These are phyloP conservation scores for Myrica gale DNA, from an alignment of 306 rosid species.

Conservation along the genomic window DNA sequence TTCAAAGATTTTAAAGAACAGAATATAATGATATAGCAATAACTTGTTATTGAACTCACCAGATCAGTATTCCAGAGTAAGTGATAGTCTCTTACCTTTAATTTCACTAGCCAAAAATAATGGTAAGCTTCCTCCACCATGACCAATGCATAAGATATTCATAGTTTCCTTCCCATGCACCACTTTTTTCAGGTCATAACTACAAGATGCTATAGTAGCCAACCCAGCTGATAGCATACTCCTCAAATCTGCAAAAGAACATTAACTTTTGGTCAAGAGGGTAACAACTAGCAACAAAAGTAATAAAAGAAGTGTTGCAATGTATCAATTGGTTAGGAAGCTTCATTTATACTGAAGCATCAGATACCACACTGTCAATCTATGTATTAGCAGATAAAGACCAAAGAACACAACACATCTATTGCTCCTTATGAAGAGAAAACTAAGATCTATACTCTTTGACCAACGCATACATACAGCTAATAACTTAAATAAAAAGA, in stretches of 20 bases:
- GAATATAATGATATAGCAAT: too few relatives aligned
- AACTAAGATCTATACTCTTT: not conserved
- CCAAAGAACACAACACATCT: not conserved
- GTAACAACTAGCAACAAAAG: conserved; percentile 1
- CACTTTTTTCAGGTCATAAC: conserved; percentile 54
- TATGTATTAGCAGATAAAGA: not conserved
- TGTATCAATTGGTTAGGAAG: not conserved
- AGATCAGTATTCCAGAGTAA: not conserved
- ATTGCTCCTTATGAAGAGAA: not conserved
- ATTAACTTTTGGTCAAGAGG: not conserved
- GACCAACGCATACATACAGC: not conserved
- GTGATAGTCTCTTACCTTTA: conserved; percentile 50
- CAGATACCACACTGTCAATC: not conserved
- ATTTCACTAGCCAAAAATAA: conserved; percentile 79
- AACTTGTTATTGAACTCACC: too few relatives aligned
- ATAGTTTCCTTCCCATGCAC: conserved; percentile 57
- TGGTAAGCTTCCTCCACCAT: conserved; percentile 96
- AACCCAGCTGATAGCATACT: conserved; percentile 87
- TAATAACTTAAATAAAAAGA: not conserved
- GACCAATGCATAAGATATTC: conserved; percentile 82
- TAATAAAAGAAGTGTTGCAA: not conserved
- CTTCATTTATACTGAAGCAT: not conserved
- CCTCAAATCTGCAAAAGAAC: conserved; percentile 64
- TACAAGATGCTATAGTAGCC: conserved; percentile 65
- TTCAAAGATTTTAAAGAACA: too few relatives aligned